Base-by-base conservation (phyloP, 2,329 filamentous ascomycete species). In the Alternaria arborescens region DNA sequence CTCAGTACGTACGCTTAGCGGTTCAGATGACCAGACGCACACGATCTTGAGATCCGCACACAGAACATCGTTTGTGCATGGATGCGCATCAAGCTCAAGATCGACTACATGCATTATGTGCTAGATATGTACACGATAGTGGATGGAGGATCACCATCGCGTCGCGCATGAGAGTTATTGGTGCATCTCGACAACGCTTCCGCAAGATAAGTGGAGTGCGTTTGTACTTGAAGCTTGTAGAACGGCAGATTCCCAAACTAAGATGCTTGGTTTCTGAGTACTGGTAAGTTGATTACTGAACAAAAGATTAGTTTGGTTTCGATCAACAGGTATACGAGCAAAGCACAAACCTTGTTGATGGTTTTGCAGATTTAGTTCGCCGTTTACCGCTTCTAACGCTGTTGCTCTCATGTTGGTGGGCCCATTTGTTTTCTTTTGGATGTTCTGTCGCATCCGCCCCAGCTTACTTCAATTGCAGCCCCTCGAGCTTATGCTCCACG, bases 401-500 rank as follows among this genome's bases (percentile, higher is more conserved):
- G 8, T 38, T 7, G 32, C 10, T 38, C 16, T 24, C 5, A 18
- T 14, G 46, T 5, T 12, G 20, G 38, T 26, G 46, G 16, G 46
- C 22, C 20, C 24, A 6, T 26, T 26, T 26, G 0, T 6, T 26
- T 10, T 38, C 1, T 3, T 2, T 7, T 50, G 30, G 8, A 26
- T 14, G 14, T 52, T 34, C 5, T 22, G 30, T 28, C 20, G 28
- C 10, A 26, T 28, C n/a, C 44, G 12, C 51, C 4, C 11, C 18
- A 44, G 34, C 26, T 77, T 72, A 79, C 53, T 72, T 71, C 54
- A 80, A 50, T 28, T 73, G 70, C n/a, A 85, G 75, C 43, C 79
- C 79, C 61, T 97, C 92, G 61, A 89, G 80, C 28, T 77, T 85
- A 56, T 88, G 87, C 57, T 92, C 88, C n/a, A 93, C 86, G 5